Evolutionary conservation across 768 basidiomycete genomes (phyloP).

Genomic region (Boletellus emodensis): DNA sequence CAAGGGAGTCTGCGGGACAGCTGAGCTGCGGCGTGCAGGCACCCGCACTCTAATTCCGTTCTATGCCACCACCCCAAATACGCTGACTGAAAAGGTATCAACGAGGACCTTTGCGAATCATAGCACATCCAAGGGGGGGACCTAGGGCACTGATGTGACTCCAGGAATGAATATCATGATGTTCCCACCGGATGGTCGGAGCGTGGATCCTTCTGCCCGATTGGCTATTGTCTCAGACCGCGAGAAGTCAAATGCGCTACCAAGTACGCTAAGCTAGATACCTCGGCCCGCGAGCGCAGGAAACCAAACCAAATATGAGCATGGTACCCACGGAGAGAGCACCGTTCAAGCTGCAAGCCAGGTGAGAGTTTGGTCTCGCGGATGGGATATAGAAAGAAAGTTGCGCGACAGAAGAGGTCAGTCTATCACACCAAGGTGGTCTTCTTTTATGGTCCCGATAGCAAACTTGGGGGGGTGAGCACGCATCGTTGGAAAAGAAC

Average conservation of each 20-base stretch:
- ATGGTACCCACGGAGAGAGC: not conserved
- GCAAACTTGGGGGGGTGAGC: slow-evolving; percentile 63
- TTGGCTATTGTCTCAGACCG: not conserved
- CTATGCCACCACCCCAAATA: too few relatives aligned
- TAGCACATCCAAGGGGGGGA: too few relatives aligned
- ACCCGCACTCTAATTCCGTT: too few relatives aligned
- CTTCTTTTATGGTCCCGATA: slow-evolving; percentile 97
- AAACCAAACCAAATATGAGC: not conserved
- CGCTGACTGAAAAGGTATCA: too few relatives aligned
- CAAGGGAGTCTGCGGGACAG: too few relatives aligned
- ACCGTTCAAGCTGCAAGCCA: slow-evolving; percentile 4
- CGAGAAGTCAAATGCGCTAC: not conserved
- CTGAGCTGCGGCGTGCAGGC: too few relatives aligned
- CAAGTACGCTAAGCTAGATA: not conserved
- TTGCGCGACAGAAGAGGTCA: slow-evolving; percentile 28
- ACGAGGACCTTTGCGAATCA: too few relatives aligned
- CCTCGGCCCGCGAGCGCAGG: too few relatives aligned
- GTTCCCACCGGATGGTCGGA: too few relatives aligned
- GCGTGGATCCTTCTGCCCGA: not conserved
- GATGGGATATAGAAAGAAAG: not conserved
- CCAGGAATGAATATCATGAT: too few relatives aligned
- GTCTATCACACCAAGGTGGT: slow-evolving; percentile 92
- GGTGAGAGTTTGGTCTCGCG: not conserved
- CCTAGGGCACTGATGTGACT: too few relatives aligned
- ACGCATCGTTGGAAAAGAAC: not conserved